Percentiles rank a stretch among this genome's conserved stretches.
phyloP scores from a whole-genome alignment of 2,329 filamentous ascomycete species.

The Aureobasidium pullulans region DNA sequence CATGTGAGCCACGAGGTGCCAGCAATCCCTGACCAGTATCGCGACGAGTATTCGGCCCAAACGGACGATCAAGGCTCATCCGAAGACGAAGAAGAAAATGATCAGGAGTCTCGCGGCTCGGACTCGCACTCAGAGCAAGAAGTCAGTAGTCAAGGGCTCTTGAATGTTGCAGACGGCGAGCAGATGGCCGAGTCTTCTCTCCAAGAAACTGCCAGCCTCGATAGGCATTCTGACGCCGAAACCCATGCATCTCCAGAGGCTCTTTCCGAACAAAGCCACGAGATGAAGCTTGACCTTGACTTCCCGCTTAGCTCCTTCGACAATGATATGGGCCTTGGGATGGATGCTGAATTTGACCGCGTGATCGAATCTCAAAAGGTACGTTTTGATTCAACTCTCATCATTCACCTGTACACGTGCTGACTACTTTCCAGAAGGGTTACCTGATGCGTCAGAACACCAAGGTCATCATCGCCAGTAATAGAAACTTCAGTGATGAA shows the following conservation, averaged over 20 bases:
- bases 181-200: conserved; percentile 11
- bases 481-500: conserved; percentile 50
- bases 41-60: conserved; percentile 17
- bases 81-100: background rate
- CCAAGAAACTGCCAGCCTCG: conserved; percentile 17
- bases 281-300: conserved; percentile 47
- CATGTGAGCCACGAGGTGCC: conserved; percentile 67
- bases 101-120: background rate
- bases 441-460: conserved; percentile 99
- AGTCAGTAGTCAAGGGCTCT: background rate
- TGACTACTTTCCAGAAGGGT: conserved; percentile 66
- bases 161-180: background rate
- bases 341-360: conserved; percentile 88
- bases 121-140: conserved; percentile 15
- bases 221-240: conserved; percentile 16
- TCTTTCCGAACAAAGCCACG: conserved; percentile 15
- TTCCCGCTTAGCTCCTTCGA: conserved; percentile 66
- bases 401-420: background rate
- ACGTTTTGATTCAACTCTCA: conserved; percentile 34
- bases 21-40: conserved; percentile 24
- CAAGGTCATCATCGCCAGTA: conserved; percentile 89
- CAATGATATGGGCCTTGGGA: conserved; percentile 68
- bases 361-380: conserved; percentile 98
- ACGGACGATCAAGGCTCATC: background rate
- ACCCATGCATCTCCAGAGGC: background rate